Conservation (phyloP, 1,139 yeast species). For the Taiozyma sp. region DNA sequence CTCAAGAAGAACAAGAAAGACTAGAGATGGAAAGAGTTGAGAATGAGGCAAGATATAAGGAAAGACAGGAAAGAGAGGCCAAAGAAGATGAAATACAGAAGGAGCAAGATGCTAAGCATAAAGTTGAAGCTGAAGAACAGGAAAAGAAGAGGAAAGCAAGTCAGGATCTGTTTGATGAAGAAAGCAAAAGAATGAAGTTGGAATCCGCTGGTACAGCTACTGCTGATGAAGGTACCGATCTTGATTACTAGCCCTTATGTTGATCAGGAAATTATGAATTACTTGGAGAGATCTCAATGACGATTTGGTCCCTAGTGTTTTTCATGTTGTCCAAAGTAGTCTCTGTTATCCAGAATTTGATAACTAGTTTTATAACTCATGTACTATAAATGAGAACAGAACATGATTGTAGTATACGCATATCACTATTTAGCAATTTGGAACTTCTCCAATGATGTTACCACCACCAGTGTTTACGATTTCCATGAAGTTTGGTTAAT, state of each 20-base stretch:
- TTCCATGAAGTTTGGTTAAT: too few relatives aligned
- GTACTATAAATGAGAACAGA: too few relatives aligned
- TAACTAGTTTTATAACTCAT: too few relatives aligned
- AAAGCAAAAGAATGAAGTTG: conserved; percentile 13
- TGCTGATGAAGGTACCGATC: conserved; percentile 4
- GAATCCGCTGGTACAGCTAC: conserved; percentile 6
- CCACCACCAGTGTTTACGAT: too few relatives aligned
- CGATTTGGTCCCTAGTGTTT: too few relatives aligned
- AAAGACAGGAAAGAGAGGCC: conserved; percentile 6
- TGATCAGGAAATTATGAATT: too few relatives aligned
- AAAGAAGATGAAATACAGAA: not conserved
- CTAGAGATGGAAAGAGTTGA: conserved; percentile 2
- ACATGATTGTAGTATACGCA: too few relatives aligned
- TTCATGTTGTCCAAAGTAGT: too few relatives aligned
- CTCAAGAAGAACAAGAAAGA: not conserved
- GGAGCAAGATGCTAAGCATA: conserved; percentile 5
- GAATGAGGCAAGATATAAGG: not conserved
- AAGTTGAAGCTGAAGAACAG: conserved; percentile 3
- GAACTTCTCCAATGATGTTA: too few relatives aligned
- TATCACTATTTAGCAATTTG: too few relatives aligned
- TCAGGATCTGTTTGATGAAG: conserved; percentile 13
- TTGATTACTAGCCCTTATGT: conserved; percentile 10
- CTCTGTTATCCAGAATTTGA: too few relatives aligned
- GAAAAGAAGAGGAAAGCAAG: conserved; percentile 18
- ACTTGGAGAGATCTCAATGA: too few relatives aligned